Conservation (phyloP, 2,329 filamentous ascomycete genomes). For the Scedosporium minutisporum region DNA sequence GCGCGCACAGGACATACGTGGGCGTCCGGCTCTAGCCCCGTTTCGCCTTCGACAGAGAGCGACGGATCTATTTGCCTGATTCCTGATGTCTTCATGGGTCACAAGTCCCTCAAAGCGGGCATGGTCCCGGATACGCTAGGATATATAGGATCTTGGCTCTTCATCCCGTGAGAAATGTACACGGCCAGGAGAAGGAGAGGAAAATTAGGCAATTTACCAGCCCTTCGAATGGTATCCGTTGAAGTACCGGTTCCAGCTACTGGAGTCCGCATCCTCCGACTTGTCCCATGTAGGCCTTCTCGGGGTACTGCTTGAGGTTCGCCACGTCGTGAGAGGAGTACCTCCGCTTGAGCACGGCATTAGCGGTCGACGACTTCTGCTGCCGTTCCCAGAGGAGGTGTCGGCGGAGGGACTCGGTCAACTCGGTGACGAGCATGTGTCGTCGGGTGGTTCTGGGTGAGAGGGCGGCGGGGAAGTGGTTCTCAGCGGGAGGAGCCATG, state of each 20-base stretch:
- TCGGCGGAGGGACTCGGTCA: constrained; percentile 85
- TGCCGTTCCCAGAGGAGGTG: constrained; percentile 92
- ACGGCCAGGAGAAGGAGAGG: neutral
- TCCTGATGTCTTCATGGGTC: too few relatives aligned
- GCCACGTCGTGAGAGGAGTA: constrained; percentile 88
- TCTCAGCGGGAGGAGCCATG: constrained; percentile 57
- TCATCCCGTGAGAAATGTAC: constrained; percentile 2
- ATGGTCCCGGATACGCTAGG: too few relatives aligned
- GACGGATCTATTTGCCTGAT: too few relatives aligned
- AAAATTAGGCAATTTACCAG: constrained; percentile 21
- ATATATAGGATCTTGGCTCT: neutral
- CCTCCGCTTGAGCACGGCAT: constrained; percentile 78
- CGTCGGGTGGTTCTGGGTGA: constrained; percentile 86
- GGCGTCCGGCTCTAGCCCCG: too few relatives aligned
- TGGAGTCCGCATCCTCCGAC: constrained; percentile 54
- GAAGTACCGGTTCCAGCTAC: constrained; percentile 76
- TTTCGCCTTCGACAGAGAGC: too few relatives aligned
- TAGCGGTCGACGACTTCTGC: constrained; percentile 82
- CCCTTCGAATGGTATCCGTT: constrained; percentile 35
- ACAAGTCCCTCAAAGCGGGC: too few relatives aligned
- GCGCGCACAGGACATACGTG: too few relatives aligned
- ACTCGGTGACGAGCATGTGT: constrained; percentile 91
- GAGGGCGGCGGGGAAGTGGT: constrained; percentile 60
- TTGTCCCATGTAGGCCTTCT: constrained; percentile 51
- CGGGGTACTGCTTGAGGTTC: constrained; percentile 75